Evolutionary conservation across 805 yeast species (phyloP).

Genomic region (Deakozyma indianensis): DNA sequence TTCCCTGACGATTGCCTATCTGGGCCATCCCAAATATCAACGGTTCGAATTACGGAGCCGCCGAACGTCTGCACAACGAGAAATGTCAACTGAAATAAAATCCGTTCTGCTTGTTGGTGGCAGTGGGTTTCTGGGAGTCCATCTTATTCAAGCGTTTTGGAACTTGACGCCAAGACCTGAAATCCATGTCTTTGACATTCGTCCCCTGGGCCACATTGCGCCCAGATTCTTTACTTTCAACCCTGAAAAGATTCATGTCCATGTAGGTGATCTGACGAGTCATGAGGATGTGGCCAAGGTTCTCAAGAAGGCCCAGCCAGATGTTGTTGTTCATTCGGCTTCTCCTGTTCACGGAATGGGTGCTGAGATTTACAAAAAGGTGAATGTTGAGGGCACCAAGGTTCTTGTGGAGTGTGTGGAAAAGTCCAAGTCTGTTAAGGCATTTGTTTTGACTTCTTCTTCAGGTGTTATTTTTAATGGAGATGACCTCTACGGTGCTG

Average conservation of each 20-base stretch:
- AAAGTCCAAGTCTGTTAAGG: slow-evolving; percentile 30
- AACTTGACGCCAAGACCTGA: slow-evolving; percentile 47
- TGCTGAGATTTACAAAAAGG: slow-evolving; percentile 73
- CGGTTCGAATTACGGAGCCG: too few species aligned
- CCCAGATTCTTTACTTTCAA: slow-evolving; percentile 58
- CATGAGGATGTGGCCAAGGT: slow-evolving; percentile 53
- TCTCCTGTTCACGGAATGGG: slow-evolving; percentile 88
- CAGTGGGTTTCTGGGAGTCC: slow-evolving; percentile 86
- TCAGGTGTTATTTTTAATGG: slow-evolving; percentile 98
- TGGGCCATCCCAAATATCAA: too few species aligned
- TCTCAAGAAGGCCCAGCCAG: slow-evolving; percentile 41
- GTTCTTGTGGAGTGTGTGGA: slow-evolving; percentile 56
- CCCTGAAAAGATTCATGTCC: slow-evolving; percentile 38
- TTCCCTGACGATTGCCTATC: too few species aligned
- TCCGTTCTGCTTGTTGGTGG: slow-evolving; percentile 89
- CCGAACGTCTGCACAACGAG: too few species aligned
- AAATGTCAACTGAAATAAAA: too few species aligned
- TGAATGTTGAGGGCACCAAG: slow-evolving; percentile 79
- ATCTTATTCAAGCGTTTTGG: slow-evolving; percentile 74
- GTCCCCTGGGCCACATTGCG: slow-evolving; percentile 72
- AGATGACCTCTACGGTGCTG: slow-evolving; percentile 80
- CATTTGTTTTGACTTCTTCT: slow-evolving; percentile 86
- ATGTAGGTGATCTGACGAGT: slow-evolving; percentile 76
- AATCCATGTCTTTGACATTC: slow-evolving; percentile 80
- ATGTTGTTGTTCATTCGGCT: slow-evolving; percentile 85